Base-by-base conservation (phyloP, 768 basidiomycete genomes). In the Gymnopilus dilepis region DNA sequence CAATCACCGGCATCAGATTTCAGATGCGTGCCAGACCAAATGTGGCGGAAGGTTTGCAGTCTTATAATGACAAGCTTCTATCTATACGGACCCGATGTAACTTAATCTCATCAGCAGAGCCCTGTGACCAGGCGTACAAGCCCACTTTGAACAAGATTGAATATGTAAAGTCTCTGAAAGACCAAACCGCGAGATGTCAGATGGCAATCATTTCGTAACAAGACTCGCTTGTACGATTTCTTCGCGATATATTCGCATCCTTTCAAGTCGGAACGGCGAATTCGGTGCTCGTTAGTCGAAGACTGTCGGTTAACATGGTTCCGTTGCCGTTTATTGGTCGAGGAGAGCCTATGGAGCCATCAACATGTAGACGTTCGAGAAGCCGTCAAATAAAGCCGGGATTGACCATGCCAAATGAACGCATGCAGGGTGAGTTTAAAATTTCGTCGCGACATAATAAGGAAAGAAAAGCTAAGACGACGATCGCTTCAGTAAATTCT, bases 371-470 rank as follows among this genome's bases (percentile, higher is more conserved):
- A 12, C 24, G 26, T 47, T 47, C 45, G 45, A 47, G 47, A 50
- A 31, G 26, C 28, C 28, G 47, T 50, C 47, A 50, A 50, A 30
- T 50, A 50, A 50, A n/a, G 19, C 47, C 28, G 13, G 47, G 47
- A 31, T 50, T 50, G 47, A 28, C 47, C 28, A 50, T 50, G 15
- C 47, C 47, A 30, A 9, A 19, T 28, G 30, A n/a, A 13, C 47
- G 6, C 47, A 31, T 28, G 47, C 28, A 40, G 3, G 42, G 31
- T 52, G 17, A 53, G 38, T 55, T 48, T 55, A 60, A 47, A 60
- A 28, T 47, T 43, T 55, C 34, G 37, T n/a, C 45, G 54, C 42
- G 54, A 48, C 34, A 60, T 26, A 24, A 53, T 47, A 28, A 45
- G 43, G 17, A 15, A 22, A 47, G 22, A 41, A 34, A 54, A 54